These are phyloP conservation scores for Saccharomycopsis sp. DNA, from an alignment of 805 yeast species.

Conservation along the genomic window DNA sequence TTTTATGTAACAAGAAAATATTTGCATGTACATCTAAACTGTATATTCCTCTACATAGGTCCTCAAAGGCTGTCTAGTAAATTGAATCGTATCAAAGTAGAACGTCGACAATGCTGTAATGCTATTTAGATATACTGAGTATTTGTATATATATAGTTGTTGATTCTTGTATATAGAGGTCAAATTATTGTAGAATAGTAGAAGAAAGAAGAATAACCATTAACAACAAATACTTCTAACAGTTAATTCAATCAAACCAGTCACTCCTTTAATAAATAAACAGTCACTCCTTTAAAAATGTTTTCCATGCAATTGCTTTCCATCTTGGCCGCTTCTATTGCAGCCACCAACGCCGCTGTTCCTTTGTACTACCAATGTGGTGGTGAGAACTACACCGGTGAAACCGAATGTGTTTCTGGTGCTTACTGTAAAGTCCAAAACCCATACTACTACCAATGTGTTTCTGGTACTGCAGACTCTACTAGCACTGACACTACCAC, in stretches of 20 bases:
- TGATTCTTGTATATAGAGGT: not conserved
- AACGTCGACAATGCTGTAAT: not conserved
- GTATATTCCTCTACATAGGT: not conserved
- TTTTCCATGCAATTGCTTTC: not conserved
- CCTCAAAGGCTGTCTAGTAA: not conserved
- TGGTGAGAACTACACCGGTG: slow-evolving; percentile 22
- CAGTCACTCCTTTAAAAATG: not conserved
- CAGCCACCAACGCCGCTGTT: slow-evolving; percentile 6
- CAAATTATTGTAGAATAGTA: not conserved
- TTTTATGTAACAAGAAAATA: not conserved
- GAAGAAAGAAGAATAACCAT: not conserved
- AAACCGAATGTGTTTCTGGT: slow-evolving; percentile 24
- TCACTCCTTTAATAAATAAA: not conserved
- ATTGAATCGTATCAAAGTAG: not conserved
- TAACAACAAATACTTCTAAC: not conserved
- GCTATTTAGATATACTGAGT: no score
- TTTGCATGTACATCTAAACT: not conserved
- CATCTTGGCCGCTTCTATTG: not conserved
- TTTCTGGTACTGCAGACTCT: not conserved
- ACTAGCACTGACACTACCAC: not conserved
- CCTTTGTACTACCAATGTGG: slow-evolving; percentile 26
- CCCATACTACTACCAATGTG: slow-evolving; percentile 27
- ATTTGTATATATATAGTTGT: no score
- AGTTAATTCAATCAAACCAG: no score
- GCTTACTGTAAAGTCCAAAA: slow-evolving; percentile 24